Conservation (phyloP, 1,139 yeast genomes). For the Scheffersomyces illinoinensis region DNA sequence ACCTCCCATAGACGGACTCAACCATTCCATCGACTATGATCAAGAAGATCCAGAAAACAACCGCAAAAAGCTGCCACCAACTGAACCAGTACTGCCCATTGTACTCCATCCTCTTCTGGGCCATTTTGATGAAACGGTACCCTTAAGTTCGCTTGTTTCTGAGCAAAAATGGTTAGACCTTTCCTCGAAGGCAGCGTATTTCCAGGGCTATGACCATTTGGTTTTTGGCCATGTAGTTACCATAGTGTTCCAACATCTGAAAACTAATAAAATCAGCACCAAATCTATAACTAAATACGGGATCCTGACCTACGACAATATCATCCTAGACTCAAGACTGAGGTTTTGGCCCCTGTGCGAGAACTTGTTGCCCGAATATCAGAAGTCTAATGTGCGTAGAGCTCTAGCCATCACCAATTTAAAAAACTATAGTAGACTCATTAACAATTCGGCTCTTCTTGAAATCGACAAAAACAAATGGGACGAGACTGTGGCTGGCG, state of each 20-base stretch:
- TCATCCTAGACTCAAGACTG: constrained; percentile 62
- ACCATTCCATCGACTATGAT: background rate
- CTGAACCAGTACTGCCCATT: background rate
- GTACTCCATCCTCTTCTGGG: background rate
- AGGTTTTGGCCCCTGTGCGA: constrained; percentile 79
- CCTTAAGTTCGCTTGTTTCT: background rate
- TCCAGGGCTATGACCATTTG: constrained; percentile 50
- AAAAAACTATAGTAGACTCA: constrained; percentile 63
- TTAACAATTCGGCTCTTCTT: constrained; percentile 29
- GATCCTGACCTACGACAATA: constrained; percentile 56
- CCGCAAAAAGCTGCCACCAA: background rate
- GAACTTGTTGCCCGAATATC: constrained; percentile 54
- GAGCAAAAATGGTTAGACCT: constrained; percentile 38
- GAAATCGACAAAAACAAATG: constrained; percentile 21
- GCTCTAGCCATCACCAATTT: constrained; percentile 76
- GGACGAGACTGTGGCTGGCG: constrained; percentile 86
- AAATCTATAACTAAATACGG: constrained; percentile 73
- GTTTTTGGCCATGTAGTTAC: constrained; percentile 55
- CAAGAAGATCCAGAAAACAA: background rate
- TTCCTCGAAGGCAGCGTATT: constrained; percentile 55
- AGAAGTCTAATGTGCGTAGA: constrained; percentile 61
- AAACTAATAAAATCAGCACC: constrained; percentile 52
- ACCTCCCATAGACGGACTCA: background rate
- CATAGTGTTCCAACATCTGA: constrained; percentile 52
- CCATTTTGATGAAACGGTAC: background rate